phyloP scores from a whole-genome alignment of 441 rosid genomes.

The Adansonia rubrostipa region DNA sequence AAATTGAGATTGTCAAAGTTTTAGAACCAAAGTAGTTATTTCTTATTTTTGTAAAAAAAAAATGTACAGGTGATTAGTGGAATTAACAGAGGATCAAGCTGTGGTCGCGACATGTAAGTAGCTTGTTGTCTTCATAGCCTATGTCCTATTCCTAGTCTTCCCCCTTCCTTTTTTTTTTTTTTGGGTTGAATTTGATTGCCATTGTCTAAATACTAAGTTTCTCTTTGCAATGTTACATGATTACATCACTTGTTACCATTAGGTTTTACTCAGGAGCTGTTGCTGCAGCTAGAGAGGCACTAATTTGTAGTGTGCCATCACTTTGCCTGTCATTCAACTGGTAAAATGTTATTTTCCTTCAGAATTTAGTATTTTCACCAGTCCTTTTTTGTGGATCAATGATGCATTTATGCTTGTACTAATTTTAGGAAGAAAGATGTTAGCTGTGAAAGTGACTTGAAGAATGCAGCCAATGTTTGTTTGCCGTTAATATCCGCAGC shows the following conservation, averaged over 20 bases:
- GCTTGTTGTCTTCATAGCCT: not conserved
- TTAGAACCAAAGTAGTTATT: not conserved
- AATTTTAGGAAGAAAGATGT: constrained; percentile 42
- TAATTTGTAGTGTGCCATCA: constrained; percentile 43
- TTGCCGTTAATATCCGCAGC: constrained; percentile 45
- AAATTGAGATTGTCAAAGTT: not conserved
- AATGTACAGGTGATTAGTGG: constrained; percentile 43
- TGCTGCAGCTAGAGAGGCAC: constrained; percentile 54
- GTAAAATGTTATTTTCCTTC: constrained; percentile 26
- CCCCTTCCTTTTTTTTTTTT: not conserved
- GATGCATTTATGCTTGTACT: not conserved
- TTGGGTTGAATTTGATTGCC: not conserved
- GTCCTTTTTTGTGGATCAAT: not conserved
- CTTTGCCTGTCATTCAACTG: constrained; percentile 43
- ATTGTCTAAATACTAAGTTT: not conserved
- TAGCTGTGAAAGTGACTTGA: constrained; percentile 42
- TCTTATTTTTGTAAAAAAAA: too few relatives aligned
- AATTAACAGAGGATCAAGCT: constrained; percentile 42
- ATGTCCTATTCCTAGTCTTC: not conserved
- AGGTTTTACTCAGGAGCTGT: constrained; percentile 48
- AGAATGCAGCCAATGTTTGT: constrained; percentile 43
- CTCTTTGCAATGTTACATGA: not conserved
- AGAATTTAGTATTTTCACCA: not conserved
- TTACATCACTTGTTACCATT: constrained; percentile 4
- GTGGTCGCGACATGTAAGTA: constrained; percentile 43